Base-by-base conservation (phyloP, 23 red algal species). In the Gracilaria gracilis region DNA sequence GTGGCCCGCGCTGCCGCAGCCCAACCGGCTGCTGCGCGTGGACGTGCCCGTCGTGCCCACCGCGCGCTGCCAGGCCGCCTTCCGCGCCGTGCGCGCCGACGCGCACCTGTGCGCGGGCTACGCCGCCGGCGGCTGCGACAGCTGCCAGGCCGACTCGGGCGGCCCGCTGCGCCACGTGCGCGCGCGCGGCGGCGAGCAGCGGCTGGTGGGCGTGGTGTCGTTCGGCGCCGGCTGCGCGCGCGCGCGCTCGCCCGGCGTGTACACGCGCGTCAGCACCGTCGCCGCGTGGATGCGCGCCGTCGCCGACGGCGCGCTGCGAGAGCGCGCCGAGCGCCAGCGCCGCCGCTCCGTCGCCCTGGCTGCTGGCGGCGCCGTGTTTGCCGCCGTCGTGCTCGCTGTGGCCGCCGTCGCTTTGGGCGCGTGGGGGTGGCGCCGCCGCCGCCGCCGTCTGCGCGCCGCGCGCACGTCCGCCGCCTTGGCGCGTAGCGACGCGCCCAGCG, bases 221-320 rank as follows among this genome's bases (percentile, higher is more conserved):
- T 93, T 93, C 73, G 90, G 90, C 13, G 46, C 37, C 39, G 90
- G 90, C 25, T 93, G 90, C 81, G 90, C 90, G 31, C 80, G 81
- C 28, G 4, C 80, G 27, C 49, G 51, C 38, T 67, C 20, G 32
- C 48, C 90, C 2, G 90, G 90, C 47, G 90, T 93, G 48, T 93
- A 93, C 69, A 93, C 90, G 64, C 36, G 70, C 38, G 90, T 93
- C 4, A 75, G 66, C 53, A 81, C 90, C 53, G 82, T 78, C 32
- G 51, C 34, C 9, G 46, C 19, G 29, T 93, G 90, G 90, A 93
- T 93, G 51, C 16, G 3, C 20, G 39, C 16, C 21, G 21, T 0
- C 20, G 21, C 34, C 38, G 6, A 42, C 38, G 39, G 46, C 38
- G 39, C 12, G 39, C 72, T 40, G 0, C 72, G 72, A 23, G 14